Evolutionary conservation across 2,329 filamentous ascomycete species (phyloP).

Genomic region (Trichoderma lentiforme): DNA sequence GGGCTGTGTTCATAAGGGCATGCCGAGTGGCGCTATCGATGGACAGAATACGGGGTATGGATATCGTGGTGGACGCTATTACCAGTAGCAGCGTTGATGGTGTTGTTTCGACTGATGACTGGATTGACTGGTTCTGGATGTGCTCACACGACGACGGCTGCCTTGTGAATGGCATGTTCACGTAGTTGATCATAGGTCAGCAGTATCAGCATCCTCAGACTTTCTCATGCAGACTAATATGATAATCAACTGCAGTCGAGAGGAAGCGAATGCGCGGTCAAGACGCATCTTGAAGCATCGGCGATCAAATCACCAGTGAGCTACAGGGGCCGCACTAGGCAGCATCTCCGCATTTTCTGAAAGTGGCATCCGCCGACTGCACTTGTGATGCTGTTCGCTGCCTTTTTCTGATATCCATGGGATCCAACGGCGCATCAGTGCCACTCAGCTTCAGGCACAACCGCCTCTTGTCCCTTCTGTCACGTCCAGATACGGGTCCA

Average conservation of each 20-base stretch:
- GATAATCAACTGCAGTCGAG: background rate
- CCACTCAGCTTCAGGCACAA: background rate
- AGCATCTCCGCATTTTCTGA: constrained; percentile 11
- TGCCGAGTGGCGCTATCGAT: constrained; percentile 5
- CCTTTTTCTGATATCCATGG: background rate
- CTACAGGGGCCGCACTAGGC: background rate
- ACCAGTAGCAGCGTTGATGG: background rate
- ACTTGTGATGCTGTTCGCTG: background rate
- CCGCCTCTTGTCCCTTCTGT: background rate
- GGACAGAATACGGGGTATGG: constrained; percentile 2
- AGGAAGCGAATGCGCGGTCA: background rate
- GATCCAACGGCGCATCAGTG: no score
- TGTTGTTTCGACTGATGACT: background rate
- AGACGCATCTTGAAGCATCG: background rate
- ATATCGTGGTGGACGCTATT: background rate
- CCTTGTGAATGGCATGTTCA: background rate
- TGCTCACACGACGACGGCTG: background rate
- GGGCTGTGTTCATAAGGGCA: background rate
- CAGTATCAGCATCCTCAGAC: background rate
- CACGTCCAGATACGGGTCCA: background rate
- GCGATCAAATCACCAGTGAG: background rate
- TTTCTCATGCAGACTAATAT: background rate
- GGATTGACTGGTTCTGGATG: background rate
- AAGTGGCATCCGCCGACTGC: constrained; percentile 10
- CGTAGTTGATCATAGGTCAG: background rate